Base-by-base conservation (phyloP, 2,329 filamentous ascomycete species). In the Penicillium olsonii region DNA sequence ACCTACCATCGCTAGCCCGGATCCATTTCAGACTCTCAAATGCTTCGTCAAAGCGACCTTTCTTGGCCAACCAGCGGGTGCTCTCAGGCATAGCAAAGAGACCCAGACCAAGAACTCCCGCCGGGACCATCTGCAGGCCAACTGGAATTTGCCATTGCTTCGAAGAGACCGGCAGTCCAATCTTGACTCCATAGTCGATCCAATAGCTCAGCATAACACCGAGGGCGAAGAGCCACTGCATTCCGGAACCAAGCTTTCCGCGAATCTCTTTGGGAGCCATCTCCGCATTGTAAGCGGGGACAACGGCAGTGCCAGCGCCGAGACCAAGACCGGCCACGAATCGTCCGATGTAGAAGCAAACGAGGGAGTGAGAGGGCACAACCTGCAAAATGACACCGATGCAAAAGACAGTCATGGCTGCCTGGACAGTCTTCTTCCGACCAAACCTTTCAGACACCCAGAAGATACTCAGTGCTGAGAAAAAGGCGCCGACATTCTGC, bases 401-500 rank as follows among this genome's bases (percentile, higher is more conserved):
- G 39, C 61, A 66, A 42, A 72, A 72, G 19, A 79, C 57, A 2
- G 67, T 47, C 42, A 76, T 76, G 15, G 71, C 69, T 17, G 73
- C 63, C 10, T 78, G 68, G 38, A 80, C 69, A 10, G 72, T 70
- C 59, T 62, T 71, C 50, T 71, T 71, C 19, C 79, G 72, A 9
- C 78, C 78, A 39, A 69, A 71, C 17, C 64, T 63, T 37, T 75
- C 70, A 2, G 74, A 77, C 27, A 80, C 53, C 0, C 75, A 74
- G 59, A 74, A 78, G 42, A 76, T 73, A 44, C 68, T 58, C 42
- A 80, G 72, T 43, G 76, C 77, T n/a, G 77, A 74, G 42, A 80
- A 70, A 56, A 82, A 82, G 17, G 77, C 76, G 43, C 78, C 78
- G 2, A 76, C 74, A 49, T 80, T 77, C 20, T 79, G 72, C 4